Percentiles rank a stretch among this genome's conserved stretches.
phyloP scores from a whole-genome alignment of 306 rosid genomes.

The Cucurbita moschata region DNA sequence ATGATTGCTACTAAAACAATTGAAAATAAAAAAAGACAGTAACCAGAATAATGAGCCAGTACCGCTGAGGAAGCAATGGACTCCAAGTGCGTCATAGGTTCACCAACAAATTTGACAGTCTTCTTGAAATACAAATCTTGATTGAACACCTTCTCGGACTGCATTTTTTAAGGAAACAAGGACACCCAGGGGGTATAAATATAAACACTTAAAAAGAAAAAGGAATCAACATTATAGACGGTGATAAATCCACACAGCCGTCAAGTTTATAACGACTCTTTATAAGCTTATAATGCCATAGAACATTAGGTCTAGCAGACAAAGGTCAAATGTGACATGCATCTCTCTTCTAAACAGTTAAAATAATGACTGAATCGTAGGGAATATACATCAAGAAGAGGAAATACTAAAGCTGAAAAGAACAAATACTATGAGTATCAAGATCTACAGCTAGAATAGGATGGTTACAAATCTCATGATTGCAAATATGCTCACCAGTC shows the following conservation, averaged over 20 bases:
- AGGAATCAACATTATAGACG: not conserved
- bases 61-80: slow-evolving; percentile 89
- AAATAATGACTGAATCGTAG: not conserved
- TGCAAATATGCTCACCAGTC: not conserved
- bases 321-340: not conserved
- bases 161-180: slow-evolving; percentile 9
- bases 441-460: not conserved
- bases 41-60: not conserved
- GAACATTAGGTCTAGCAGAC: not conserved
- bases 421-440: not conserved
- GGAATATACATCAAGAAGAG: not conserved
- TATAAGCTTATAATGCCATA: not conserved
- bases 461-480: not conserved
- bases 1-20: not conserved
- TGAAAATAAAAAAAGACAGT: not conserved
- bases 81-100: slow-evolving; percentile 98
- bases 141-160: slow-evolving; percentile 98
- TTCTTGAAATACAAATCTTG: slow-evolving; percentile 89
- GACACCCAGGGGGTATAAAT: not conserved
- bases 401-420: not conserved
- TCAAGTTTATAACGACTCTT: not conserved
- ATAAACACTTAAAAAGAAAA: not conserved
- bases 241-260: not conserved
- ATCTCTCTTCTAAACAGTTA: not conserved
- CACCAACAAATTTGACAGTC: slow-evolving; percentile 85